phyloP scores from a whole-genome alignment of 148 eudicot species.

The Fagopyrum tataricum region DNA sequence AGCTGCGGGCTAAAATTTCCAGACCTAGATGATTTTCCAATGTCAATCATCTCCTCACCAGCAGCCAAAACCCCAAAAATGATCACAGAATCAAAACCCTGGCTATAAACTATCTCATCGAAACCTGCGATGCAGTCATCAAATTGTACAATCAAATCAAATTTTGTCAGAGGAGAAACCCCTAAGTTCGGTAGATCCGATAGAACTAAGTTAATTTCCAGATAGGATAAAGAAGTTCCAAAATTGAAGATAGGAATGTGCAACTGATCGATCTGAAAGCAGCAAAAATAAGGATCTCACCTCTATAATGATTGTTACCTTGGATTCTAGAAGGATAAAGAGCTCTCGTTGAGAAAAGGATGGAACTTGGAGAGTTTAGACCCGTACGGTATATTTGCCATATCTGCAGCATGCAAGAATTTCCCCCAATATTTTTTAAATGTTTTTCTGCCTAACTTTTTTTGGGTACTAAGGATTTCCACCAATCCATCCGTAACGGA shows the following conservation, averaged over 20 bases:
- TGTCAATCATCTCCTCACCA: conserved; percentile 32
- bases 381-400: conserved; percentile 2
- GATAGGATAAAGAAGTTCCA: not conserved
- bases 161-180: conserved; percentile 1
- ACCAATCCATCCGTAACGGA: too few species aligned
- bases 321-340: conserved; percentile 1
- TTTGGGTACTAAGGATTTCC: not conserved
- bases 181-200: not conserved
- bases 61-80: not conserved
- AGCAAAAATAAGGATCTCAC: not conserved
- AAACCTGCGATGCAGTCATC: not conserved
- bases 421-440: not conserved
- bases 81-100: not conserved
- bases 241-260: not conserved
- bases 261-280: conserved; percentile 4
- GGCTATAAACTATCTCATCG: not conserved
- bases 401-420: not conserved
- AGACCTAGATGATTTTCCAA: conserved; percentile 46
- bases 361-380: not conserved
- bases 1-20: conserved; percentile 20
- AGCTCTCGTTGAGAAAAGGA: not conserved
- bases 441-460: not conserved
- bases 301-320: conserved; percentile 17
- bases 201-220: not conserved
- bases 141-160: not conserved